Conservation (phyloP, 129 eudicot genomes). For the Escallonia rubra region DNA sequence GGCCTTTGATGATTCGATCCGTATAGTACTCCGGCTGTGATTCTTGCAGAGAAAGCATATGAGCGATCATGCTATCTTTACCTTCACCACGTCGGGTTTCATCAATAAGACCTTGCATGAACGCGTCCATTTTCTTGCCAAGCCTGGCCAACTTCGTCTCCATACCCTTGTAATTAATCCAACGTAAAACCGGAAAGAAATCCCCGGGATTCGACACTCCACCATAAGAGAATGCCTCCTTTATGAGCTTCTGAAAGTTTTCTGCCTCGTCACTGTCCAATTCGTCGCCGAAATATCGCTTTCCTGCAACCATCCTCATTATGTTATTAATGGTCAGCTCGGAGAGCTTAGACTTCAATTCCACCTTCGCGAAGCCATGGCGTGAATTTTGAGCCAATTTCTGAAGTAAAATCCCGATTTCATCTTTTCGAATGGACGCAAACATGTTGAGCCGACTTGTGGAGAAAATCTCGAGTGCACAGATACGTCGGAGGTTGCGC, state of each 20-base stretch:
- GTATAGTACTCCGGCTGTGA: slow-evolving; percentile 11
- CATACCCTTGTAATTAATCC: slow-evolving; percentile 1
- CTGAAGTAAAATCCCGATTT: not conserved
- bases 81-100: not conserved
- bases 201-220: not conserved
- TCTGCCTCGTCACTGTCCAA: too few species aligned
- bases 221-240: too few species aligned
- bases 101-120: not conserved
- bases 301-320: slow-evolving; percentile 12
- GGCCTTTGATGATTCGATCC: slow-evolving; percentile 10
- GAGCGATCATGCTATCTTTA: not conserved
- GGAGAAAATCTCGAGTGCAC: not conserved
- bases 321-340: not conserved
- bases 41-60: slow-evolving; percentile 7
- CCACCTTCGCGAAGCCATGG: not conserved
- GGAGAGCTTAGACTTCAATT: not conserved
- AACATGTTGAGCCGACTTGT: not conserved
- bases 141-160: not conserved
- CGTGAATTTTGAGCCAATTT: not conserved
- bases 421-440: not conserved
- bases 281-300: not conserved
- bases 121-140: not conserved
- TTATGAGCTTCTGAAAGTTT: too few species aligned
- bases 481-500: slow-evolving; percentile 14
- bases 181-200: slow-evolving; percentile 1